These are phyloP conservation scores for Malus fusca DNA, from an alignment of 306 rosid genomes.

Conservation along the genomic window DNA sequence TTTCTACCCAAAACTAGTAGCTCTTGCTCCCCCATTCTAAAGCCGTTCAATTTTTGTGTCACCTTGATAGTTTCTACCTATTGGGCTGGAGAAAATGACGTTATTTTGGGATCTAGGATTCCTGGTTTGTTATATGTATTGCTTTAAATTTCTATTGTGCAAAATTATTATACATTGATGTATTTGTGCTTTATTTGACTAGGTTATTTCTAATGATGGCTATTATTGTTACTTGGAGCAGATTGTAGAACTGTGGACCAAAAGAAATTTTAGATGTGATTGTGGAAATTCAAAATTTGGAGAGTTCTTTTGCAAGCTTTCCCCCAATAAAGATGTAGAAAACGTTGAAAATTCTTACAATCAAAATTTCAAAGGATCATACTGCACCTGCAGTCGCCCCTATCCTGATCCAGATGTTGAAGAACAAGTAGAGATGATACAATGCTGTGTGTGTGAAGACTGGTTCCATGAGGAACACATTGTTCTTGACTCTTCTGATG, in stretches of 20 bases:
- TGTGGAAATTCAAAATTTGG: slow-evolving; percentile 99
- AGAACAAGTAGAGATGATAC: slow-evolving; percentile 95
- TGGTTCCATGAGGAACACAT: slow-evolving; percentile 99
- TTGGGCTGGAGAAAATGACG: not conserved
- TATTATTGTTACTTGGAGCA: slow-evolving; percentile 25
- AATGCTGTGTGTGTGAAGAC: slow-evolving; percentile 93
- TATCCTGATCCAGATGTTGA: slow-evolving; percentile 93
- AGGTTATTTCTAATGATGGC: slow-evolving; percentile 2
- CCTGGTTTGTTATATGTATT: not conserved
- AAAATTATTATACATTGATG: not conserved
- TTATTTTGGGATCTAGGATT: slow-evolving; percentile 6
- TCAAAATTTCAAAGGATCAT: slow-evolving; percentile 85
- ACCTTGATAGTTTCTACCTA: not conserved
- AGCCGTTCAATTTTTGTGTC: not conserved
- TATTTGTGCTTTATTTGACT: not conserved
- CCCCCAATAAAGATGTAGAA: slow-evolving; percentile 69
- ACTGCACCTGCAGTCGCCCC: slow-evolving; percentile 88
- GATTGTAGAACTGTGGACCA: slow-evolving; percentile 98
- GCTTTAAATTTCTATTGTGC: not conserved
- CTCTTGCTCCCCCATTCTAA: not conserved
- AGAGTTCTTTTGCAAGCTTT: slow-evolving; percentile 72
- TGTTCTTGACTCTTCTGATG: slow-evolving; percentile 66
- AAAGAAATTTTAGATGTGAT: slow-evolving; percentile 88
- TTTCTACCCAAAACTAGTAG: not conserved
- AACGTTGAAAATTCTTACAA: slow-evolving; percentile 67